A percentile compares a stretch with the other conserved stretches of the same genome.
Evolutionary conservation across 441 rosid genomes (phyloP).

Genomic region (Arabidopsis hybrid): DNA sequence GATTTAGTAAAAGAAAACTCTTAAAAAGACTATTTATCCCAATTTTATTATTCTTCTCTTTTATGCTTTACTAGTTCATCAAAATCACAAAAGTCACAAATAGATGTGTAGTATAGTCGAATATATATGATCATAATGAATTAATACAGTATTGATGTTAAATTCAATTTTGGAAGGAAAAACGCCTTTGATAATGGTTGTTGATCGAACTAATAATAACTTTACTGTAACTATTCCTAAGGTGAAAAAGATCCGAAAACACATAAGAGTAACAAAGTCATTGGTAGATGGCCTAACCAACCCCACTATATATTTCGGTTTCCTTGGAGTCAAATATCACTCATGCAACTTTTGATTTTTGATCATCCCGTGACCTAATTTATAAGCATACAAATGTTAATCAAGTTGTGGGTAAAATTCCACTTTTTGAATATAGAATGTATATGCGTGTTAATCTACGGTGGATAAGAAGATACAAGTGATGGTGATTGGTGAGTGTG

Average conservation of each 20-base stretch:
- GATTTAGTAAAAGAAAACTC: not conserved
- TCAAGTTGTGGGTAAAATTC: not conserved
- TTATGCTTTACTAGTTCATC: not conserved
- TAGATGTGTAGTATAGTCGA: not conserved
- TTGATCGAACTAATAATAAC: not conserved
- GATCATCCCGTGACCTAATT: slow-evolving; percentile 30
- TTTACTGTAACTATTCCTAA: not conserved
- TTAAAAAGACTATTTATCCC: not conserved
- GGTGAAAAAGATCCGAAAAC: not conserved
- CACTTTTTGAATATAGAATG: not conserved
- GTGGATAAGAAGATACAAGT: slow-evolving; percentile 20
- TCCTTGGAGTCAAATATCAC: slow-evolving; percentile 36
- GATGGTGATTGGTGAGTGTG: slow-evolving; percentile 10
- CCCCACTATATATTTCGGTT: slow-evolving; percentile 25
- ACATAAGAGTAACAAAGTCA: slow-evolving; percentile 18
- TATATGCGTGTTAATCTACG: not conserved
- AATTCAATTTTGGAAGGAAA: not conserved
- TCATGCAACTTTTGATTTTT: slow-evolving; percentile 37
- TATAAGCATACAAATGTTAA: not conserved
- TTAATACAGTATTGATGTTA: not conserved
- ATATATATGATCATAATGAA: not conserved
- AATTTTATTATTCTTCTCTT: not conserved
- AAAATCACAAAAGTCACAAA: not conserved
- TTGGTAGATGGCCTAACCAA: slow-evolving; percentile 43
- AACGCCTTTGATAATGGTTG: not conserved